Conservation (phyloP, 768 basidiomycete genomes). For the Amanita pseudoporphyria region DNA sequence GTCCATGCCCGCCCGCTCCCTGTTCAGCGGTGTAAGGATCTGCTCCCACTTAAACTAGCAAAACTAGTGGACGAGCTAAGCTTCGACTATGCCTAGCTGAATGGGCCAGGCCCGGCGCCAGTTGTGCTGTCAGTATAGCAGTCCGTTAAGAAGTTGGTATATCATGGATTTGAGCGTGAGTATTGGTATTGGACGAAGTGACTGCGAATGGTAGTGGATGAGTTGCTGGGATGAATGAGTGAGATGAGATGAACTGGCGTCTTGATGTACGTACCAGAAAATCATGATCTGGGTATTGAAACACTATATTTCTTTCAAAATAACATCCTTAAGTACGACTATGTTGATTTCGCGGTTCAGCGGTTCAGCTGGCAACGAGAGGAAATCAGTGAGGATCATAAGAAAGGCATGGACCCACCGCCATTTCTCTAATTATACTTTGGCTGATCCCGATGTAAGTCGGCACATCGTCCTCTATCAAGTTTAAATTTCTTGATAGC, state of each 20-base stretch:
- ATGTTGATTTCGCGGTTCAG: constrained; percentile 87
- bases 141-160: too few relatives aligned
- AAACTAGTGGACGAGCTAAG: constrained; percentile 57
- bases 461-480: constrained; percentile 93
- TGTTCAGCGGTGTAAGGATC: constrained; percentile 26
- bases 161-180: too few relatives aligned
- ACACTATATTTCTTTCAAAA: constrained; percentile 98
- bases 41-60: constrained; percentile 51
- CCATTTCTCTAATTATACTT: constrained; percentile 94
- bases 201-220: too few relatives aligned
- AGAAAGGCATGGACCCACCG: too few relatives aligned
- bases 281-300: constrained; percentile 98
- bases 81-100: constrained; percentile 46
- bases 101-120: constrained; percentile 32
- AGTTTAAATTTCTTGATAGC: too few relatives aligned
- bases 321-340: constrained; percentile 79
- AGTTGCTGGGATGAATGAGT: constrained; percentile 85
- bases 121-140: constrained; percentile 51
- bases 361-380: too few relatives aligned
- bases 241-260: constrained; percentile 98
- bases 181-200: too few relatives aligned
- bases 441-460: constrained; percentile 98
- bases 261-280: too few relatives aligned
- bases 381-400: too few relatives aligned
- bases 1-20: constrained; percentile 23